Conservation (phyloP, 2,329 filamentous ascomycete genomes). For the Epichloe baconii region DNA sequence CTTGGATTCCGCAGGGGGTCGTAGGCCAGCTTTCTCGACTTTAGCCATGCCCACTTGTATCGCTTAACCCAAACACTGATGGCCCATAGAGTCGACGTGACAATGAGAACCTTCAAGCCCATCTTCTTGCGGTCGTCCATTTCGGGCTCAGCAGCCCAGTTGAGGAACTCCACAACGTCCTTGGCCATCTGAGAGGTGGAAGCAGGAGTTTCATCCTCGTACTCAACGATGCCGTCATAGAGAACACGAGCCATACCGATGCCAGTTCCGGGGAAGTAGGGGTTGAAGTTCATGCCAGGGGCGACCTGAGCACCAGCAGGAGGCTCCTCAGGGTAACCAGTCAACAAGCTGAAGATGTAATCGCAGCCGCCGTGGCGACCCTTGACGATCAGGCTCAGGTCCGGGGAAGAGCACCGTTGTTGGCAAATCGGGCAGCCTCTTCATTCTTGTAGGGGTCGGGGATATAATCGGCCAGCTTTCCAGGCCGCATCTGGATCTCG, state of each 20-base stretch:
- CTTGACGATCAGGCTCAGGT: slow-evolving; percentile 97
- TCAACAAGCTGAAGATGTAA: slow-evolving; percentile 96
- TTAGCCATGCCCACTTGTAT: slow-evolving; percentile 97
- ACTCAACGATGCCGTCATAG: slow-evolving; percentile 94
- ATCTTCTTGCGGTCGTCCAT: slow-evolving; percentile 99
- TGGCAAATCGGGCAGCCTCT: slow-evolving; percentile 92
- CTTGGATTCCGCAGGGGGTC: slow-evolving; percentile 53
- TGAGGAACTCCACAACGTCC: slow-evolving; percentile 96
- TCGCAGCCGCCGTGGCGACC: slow-evolving; percentile 93
- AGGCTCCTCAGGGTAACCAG: slow-evolving; percentile 92
- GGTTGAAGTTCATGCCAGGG: slow-evolving; percentile 97
- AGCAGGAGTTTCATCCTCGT: slow-evolving; percentile 90
- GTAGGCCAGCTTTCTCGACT: slow-evolving; percentile 89
- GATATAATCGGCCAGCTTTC: slow-evolving; percentile 97
- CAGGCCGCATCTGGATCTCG: slow-evolving; percentile 94
- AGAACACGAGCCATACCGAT: slow-evolving; percentile 98
- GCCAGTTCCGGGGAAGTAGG: slow-evolving; percentile 97
- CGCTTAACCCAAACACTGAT: slow-evolving; percentile 96
- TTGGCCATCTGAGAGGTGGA: slow-evolving; percentile 99
- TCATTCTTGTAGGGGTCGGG: slow-evolving; percentile 96
- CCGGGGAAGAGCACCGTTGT: slow-evolving; percentile 96
- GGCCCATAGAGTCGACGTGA: slow-evolving; percentile 67
- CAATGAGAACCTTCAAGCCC: slow-evolving; percentile 89
- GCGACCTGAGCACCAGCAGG: slow-evolving; percentile 78
- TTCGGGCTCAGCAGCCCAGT: slow-evolving; percentile 98